Base-by-base conservation (phyloP, 495 filamentous ascomycete species). In the Emericellopsis terricola region DNA sequence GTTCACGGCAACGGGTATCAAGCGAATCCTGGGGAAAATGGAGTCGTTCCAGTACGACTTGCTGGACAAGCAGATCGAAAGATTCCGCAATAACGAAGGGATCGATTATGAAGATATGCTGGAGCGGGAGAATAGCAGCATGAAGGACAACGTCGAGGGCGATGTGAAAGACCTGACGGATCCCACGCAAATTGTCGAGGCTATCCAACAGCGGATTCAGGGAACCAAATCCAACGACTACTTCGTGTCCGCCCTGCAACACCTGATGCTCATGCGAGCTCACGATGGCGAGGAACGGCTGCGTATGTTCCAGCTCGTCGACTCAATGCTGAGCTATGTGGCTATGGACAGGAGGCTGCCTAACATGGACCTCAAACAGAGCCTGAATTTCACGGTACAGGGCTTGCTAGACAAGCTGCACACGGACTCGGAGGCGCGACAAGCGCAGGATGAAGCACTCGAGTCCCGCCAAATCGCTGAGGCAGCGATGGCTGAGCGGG, bases 21-120 rank as follows among this genome's bases (percentile, higher is more conserved):
- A 84, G 60, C 74, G 91, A 41, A 84, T 97, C 39, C 56, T 94
- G 53, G 74, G 65, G 33, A 97, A 97, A 68, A 94, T 97, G 89
- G 89, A 94, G 52, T 81, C 71, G 21, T 97, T 97, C 62, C 83
- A 96, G 52, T 97, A 96, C 56, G 91, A 97, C 42, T 69, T 91
- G 38, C 93, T 97, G 41, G 86, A 97, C 62, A 96, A 94, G 64
- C 89, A 97, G 59, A 78, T 96, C 40, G 86, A 96, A 51, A 73
- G 76, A 27, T 97, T 89, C 60, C 73, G 80, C 41, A 74, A 81
- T 21, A 94, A 94, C 52, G 89, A 94, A 49, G 85, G 82, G 21
- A 91, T 94, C 47, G 89, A 97, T 57, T 94, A 96, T 51, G 89
- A 97, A 59, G 91, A 96, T 50, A 73, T 94, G 42, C 69, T 94